These are phyloP conservation scores for Malus asiatica DNA, from an alignment of 306 rosid species.

Conservation along the genomic window DNA sequence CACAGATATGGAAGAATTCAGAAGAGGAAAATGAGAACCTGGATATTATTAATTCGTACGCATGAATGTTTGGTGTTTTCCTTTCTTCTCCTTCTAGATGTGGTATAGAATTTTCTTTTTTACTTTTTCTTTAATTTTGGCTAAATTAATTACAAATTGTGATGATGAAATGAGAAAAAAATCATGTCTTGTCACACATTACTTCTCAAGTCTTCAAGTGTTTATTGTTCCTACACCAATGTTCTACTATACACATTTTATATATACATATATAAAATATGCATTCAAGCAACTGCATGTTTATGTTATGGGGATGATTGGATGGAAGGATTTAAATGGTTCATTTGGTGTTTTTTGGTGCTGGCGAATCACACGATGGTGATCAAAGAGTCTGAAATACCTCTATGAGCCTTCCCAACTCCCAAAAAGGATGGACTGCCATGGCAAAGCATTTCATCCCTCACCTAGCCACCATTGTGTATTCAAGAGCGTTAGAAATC, in stretches of 20 bases:
- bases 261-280: too few species aligned
- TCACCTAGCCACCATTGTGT: too few species aligned
- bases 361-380: too few species aligned
- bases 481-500: accelerated
- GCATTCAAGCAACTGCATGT: background rate
- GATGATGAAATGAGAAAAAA: background rate
- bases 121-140: background rate
- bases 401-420: too few species aligned
- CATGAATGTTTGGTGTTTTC: background rate
- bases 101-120: background rate
- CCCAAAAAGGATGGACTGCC: too few species aligned
- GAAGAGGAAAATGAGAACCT: background rate
- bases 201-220: background rate
- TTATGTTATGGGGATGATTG: background rate
- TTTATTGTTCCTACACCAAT: background rate
- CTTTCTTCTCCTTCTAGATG: background rate
- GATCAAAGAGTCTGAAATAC: too few species aligned
- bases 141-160: background rate
- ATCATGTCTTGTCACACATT: background rate
- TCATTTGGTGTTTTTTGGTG: background rate
- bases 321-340: background rate
- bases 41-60: background rate
- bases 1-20: background rate
- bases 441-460: too few species aligned
- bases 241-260: background rate